Evolutionary conservation across 2,329 filamentous ascomycete species (phyloP).

Genomic region (Fusarium nematophilum): DNA sequence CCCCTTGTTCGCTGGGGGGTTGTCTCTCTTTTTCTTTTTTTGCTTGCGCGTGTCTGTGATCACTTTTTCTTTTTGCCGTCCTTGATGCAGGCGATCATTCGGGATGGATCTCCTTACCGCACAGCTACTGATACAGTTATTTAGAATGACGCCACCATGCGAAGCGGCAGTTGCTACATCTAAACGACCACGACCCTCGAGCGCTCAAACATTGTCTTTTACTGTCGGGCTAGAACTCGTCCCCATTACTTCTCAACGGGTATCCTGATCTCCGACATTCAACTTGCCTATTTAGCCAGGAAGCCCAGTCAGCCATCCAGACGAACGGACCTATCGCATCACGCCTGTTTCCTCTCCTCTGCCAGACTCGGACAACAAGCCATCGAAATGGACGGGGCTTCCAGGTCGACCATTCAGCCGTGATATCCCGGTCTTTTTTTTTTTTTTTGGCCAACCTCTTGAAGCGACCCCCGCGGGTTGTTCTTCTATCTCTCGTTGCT

Average conservation of each 20-base stretch:
- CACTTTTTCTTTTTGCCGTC: conserved; percentile 10
- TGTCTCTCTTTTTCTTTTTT: background rate
- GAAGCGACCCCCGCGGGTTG: no score
- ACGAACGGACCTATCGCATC: conserved; percentile 15
- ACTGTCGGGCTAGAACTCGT: conserved; percentile 8
- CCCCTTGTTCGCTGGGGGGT: background rate
- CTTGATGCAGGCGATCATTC: background rate
- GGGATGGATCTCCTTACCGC: background rate
- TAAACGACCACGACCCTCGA: no score
- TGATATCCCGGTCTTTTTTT: background rate
- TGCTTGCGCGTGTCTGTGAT: conserved; percentile 4
- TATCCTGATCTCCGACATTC: conserved; percentile 5
- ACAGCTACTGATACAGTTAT: conserved; percentile 2
- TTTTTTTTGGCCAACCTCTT: no score
- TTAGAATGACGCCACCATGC: background rate
- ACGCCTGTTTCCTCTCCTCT: background rate
- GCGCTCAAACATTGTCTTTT: no score
- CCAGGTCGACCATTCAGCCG: conserved; percentile 1
- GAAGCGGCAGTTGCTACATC: background rate
- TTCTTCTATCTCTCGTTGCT: background rate
- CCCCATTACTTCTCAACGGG: conserved; percentile 9
- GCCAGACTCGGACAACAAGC: no score
- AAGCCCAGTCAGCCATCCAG: background rate
- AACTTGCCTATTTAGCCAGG: conserved; percentile 19
- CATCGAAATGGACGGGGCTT: background rate